phyloP scores from a whole-genome alignment of 345 rosid species.

The Raphanus sativus region DNA sequence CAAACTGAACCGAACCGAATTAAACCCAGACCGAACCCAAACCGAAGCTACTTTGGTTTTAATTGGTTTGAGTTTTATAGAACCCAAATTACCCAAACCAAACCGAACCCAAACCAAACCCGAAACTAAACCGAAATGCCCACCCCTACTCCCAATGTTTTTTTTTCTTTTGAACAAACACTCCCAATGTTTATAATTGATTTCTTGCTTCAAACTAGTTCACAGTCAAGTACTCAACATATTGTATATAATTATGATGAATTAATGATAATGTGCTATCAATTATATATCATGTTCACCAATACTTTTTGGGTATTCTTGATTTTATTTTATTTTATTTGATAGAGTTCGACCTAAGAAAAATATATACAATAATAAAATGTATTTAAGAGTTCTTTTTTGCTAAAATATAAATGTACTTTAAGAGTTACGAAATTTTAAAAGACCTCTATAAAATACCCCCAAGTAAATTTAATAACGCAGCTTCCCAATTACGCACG shows the following conservation, averaged over 20 bases:
- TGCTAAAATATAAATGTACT: too few relatives aligned
- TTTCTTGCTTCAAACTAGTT: background rate
- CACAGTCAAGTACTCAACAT: background rate
- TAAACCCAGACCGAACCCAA: too few relatives aligned
- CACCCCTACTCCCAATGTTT: background rate
- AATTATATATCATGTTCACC: background rate
- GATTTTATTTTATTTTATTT: background rate
- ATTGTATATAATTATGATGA: background rate
- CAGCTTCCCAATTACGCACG: background rate
- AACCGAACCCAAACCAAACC: too few relatives aligned
- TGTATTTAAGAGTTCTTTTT: background rate
- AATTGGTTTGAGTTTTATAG: too few relatives aligned
- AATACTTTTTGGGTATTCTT: background rate
- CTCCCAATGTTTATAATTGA: background rate
- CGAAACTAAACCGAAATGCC: too few relatives aligned
- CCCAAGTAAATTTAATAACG: background rate
- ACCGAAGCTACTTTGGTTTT: too few relatives aligned
- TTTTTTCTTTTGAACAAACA: background rate
- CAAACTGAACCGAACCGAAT: too few relatives aligned
- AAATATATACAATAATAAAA: background rate
- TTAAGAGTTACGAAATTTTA: background rate
- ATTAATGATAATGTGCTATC: background rate
- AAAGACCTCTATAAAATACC: background rate
- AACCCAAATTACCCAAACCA: too few relatives aligned
- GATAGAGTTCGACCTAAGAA: background rate